A percentile compares a stretch with the other conserved stretches of the same genome.
These are phyloP conservation scores for Malassezia caprae DNA, from an alignment of 1,284 basidiomycete genomes.

Conservation along the genomic window DNA sequence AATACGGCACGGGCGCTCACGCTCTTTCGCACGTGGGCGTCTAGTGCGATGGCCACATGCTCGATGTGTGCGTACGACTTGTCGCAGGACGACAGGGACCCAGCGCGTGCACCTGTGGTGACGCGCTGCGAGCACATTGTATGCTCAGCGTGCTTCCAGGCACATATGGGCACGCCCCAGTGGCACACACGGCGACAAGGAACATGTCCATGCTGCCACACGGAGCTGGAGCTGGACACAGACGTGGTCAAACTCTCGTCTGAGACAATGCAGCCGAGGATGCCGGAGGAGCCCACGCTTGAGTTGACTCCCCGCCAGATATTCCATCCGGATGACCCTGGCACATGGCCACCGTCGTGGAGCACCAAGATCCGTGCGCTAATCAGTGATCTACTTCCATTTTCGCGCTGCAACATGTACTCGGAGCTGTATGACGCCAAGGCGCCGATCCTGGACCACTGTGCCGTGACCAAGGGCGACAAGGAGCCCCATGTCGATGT, in stretches of 20 bases:
- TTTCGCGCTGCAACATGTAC: slow-evolving; percentile 37
- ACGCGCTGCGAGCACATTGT: slow-evolving; percentile 90
- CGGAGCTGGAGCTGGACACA: slow-evolving; percentile 28
- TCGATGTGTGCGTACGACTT: slow-evolving; percentile 74
- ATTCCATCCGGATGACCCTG: slow-evolving; percentile 7
- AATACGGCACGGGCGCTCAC: slow-evolving; percentile 63
- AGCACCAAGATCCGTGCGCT: slow-evolving; percentile 43
- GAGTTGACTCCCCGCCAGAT: neutral
- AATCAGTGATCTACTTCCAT: slow-evolving; percentile 37
- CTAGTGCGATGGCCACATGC: slow-evolving; percentile 76
- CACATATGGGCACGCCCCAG: slow-evolving; percentile 20
- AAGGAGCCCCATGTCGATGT: slow-evolving; percentile 2
- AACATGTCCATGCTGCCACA: slow-evolving; percentile 62
- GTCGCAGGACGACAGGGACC: slow-evolving; percentile 48
- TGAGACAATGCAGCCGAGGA: slow-evolving; percentile 13
- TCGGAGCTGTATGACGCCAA: slow-evolving; percentile 33
- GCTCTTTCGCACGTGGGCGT: slow-evolving; percentile 69
- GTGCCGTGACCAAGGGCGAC: slow-evolving; percentile 19
- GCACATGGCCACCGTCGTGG: slow-evolving; percentile 10
- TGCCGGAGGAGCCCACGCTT: neutral
- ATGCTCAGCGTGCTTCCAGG: slow-evolving; percentile 49
- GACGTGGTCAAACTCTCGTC: slow-evolving; percentile 29
- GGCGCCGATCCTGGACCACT: slow-evolving; percentile 36
- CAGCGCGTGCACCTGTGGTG: slow-evolving; percentile 51
- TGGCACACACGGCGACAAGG: slow-evolving; percentile 20